phyloP scores from a whole-genome alignment of 164 flowering plant genomes.

The Liquidambar formosana region DNA sequence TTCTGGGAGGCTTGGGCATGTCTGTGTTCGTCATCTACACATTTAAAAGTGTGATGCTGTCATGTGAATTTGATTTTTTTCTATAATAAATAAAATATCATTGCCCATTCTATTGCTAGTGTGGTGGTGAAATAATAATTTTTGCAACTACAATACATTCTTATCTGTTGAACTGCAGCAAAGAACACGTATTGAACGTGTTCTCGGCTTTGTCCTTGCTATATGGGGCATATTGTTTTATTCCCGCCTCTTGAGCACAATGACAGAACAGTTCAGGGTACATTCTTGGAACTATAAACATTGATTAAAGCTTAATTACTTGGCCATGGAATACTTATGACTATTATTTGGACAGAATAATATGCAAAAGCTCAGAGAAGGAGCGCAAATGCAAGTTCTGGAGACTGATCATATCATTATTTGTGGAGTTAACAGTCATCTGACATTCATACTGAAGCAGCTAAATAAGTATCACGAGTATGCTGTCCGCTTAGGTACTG shows the following conservation, averaged over 20 bases:
- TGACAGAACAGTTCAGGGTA: constrained; percentile 99
- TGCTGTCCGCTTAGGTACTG: constrained; percentile 93
- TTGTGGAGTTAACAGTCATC: constrained; percentile 91
- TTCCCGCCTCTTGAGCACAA: constrained; percentile 91
- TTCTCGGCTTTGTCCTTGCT: constrained; percentile 88
- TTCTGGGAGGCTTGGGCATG: constrained; percentile 99
- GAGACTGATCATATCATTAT: constrained; percentile 92
- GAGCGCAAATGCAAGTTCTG: constrained; percentile 90
- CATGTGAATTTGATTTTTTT: constrained; percentile 11
- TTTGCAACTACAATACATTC: background rate
- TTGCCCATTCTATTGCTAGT: constrained; percentile 8
- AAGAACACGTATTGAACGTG: constrained; percentile 84
- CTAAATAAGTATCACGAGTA: constrained; percentile 87
- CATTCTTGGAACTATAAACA: constrained; percentile 17
- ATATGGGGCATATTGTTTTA: constrained; percentile 95
- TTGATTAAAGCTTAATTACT: background rate
- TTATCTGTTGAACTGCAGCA: constrained; percentile 57
- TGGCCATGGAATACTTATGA: constrained; percentile 15
- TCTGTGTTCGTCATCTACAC: constrained; percentile 93
- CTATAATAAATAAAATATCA: background rate
- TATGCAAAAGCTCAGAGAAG: constrained; percentile 93
- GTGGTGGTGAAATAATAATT: background rate
- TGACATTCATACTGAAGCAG: constrained; percentile 84
- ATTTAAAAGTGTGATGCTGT: constrained; percentile 60
- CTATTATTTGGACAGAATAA: constrained; percentile 57